Evolutionary conservation across 2,329 filamentous ascomycete genomes (phyloP).

Genomic region (Cercospora citrullina): DNA sequence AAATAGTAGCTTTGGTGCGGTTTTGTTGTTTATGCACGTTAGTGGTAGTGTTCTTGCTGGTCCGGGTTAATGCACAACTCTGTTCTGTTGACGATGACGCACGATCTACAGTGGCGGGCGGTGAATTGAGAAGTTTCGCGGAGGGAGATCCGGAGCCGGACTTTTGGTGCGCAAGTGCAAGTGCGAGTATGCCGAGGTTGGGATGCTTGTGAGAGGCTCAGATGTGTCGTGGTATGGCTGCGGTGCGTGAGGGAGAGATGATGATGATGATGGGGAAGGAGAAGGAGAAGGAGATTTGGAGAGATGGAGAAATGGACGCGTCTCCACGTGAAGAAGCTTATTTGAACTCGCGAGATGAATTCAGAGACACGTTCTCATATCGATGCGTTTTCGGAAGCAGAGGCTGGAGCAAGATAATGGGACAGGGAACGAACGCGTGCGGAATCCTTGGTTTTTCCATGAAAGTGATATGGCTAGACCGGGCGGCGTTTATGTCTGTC

Average conservation of each 20-base stretch:
- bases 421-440: too few relatives aligned
- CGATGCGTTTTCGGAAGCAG: background rate
- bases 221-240: background rate
- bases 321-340: background rate
- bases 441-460: background rate
- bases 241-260: background rate
- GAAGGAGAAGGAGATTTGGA: background rate
- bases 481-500: background rate
- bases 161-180: background rate
- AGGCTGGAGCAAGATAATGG: background rate
- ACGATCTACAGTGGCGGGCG: background rate
- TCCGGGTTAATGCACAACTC: background rate
- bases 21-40: background rate
- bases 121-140: background rate
- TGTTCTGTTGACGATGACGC: background rate
- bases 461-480: background rate
- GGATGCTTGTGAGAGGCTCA: too few relatives aligned
- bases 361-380: background rate
- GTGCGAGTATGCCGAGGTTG: too few relatives aligned
- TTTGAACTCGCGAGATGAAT: background rate
- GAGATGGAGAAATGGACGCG: background rate
- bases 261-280: background rate
- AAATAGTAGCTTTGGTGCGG: background rate
- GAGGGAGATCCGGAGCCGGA: background rate
- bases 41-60: background rate